A percentile compares a stretch with the other conserved stretches of the same genome.
phyloP scores from a whole-genome alignment of 192 early-diverging fungal species.

The Entomortierella chlamydospora region DNA sequence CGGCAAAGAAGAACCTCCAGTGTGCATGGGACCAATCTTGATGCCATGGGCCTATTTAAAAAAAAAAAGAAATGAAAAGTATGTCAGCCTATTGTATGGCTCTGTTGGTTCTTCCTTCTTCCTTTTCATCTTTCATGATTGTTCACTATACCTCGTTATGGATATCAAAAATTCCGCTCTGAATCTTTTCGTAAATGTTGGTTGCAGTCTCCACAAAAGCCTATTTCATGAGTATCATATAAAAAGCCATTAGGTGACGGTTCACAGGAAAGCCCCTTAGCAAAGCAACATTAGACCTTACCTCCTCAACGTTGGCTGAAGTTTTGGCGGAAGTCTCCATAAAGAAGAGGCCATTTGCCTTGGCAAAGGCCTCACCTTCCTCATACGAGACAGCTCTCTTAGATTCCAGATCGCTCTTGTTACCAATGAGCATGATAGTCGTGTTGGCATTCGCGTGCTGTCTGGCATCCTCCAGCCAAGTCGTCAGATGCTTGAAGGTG shows the following conservation, averaged over 20 bases:
- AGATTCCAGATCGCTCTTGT: slow-evolving; percentile 90
- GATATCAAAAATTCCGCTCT: slow-evolving; percentile 78
- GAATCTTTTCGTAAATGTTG: slow-evolving; percentile 86
- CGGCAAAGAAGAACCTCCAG: slow-evolving; percentile 69
- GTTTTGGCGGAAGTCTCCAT: slow-evolving; percentile 94
- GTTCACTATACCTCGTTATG: slow-evolving; percentile 66
- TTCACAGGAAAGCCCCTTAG: background rate
- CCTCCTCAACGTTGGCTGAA: slow-evolving; percentile 84
- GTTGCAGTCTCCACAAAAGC: slow-evolving; percentile 84
- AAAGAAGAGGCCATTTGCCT: slow-evolving; percentile 87
- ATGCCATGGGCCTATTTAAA: slow-evolving; percentile 61
- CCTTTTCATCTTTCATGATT: background rate
- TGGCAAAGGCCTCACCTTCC: slow-evolving; percentile 90
- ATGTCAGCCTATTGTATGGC: too few relatives aligned
- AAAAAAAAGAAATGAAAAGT: background rate
- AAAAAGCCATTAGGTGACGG: too few relatives aligned
- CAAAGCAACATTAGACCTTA: slow-evolving; percentile 7
- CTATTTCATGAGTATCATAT: slow-evolving; percentile 24
- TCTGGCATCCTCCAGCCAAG: slow-evolving; percentile 74
- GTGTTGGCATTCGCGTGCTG: slow-evolving; percentile 92
- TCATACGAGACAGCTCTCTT: slow-evolving; percentile 85
- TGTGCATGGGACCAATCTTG: slow-evolving; percentile 71
- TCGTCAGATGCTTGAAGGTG: slow-evolving; percentile 59
- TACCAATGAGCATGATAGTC: slow-evolving; percentile 90
- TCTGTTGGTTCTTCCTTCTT: background rate